These are phyloP conservation scores for Solanum medicagineum DNA, from an alignment of 257 asterid species.

Conservation along the genomic window DNA sequence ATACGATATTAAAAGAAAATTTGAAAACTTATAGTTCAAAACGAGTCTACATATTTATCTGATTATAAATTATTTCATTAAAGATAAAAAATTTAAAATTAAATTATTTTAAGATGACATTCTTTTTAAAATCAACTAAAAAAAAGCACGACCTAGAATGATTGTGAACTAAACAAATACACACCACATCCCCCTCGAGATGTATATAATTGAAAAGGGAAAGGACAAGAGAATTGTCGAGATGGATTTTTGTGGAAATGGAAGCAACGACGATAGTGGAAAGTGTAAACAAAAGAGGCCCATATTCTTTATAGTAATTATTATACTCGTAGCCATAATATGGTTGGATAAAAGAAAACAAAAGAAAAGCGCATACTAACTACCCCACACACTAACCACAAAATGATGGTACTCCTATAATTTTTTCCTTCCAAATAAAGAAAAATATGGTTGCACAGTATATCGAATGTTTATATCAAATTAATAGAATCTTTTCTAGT, in stretches of 20 bases:
- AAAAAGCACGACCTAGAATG: too few species aligned
- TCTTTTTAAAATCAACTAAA: too few species aligned
- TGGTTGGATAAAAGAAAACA: not conserved
- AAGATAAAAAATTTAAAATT: too few species aligned
- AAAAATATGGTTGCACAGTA: not conserved
- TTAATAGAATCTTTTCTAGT: too few species aligned
- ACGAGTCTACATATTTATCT: too few species aligned
- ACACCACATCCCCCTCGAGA: not conserved
- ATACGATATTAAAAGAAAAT: too few species aligned
- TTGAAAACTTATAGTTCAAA: too few species aligned
- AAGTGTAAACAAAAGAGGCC: not conserved
- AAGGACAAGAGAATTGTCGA: not conserved
- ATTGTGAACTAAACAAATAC: not conserved
- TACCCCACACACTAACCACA: not conserved
- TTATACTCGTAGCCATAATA: not conserved
- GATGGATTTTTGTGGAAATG: not conserved
- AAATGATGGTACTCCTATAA: not conserved
- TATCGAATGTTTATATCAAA: too few species aligned
- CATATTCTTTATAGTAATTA: not conserved
- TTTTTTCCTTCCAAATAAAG: not conserved
- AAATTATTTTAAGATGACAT: too few species aligned
- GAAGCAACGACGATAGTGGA: not conserved
- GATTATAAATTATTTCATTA: too few species aligned
- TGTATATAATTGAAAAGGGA: not conserved
- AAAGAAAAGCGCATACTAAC: not conserved